Evolutionary conservation across 768 basidiomycete species (phyloP).

Genomic region (Russula abietina): DNA sequence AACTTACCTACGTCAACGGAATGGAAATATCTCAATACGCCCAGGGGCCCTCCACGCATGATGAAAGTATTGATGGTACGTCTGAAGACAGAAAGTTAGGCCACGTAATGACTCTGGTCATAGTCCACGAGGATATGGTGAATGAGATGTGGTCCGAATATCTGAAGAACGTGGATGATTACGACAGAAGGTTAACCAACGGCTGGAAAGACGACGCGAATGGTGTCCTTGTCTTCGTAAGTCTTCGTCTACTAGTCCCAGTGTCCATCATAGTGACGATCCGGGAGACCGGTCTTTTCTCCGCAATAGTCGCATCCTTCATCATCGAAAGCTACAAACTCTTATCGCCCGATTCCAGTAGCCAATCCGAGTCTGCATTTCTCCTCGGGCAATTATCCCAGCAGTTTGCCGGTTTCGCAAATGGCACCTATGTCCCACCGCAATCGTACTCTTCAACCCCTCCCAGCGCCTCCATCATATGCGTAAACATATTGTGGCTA

Average conservation of each 20-base stretch:
- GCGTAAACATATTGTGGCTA: constrained; percentile 19
- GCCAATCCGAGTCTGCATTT: constrained; percentile 1
- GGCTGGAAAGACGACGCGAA: constrained; percentile 19
- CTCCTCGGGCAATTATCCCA: constrained; percentile 13
- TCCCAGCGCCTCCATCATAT: not conserved
- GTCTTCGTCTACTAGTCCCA: not conserved
- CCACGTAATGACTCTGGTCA: not conserved
- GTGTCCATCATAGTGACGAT: not conserved
- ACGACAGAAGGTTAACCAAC: constrained; percentile 9
- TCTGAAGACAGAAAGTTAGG: not conserved
- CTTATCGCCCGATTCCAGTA: constrained; percentile 16
- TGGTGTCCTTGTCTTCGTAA: constrained; percentile 22
- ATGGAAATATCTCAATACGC: not conserved
- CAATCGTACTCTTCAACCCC: not conserved
- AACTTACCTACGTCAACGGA: not conserved
- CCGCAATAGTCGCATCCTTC: constrained; percentile 26
- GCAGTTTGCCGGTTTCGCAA: constrained; percentile 4
- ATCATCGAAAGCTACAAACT: constrained; percentile 23
- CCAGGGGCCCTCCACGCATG: not conserved
- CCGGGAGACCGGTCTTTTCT: constrained; percentile 25
- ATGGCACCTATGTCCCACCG: constrained; percentile 3
- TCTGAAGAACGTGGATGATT: constrained; percentile 7
- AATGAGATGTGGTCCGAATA: constrained; percentile 21
- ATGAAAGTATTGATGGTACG: not conserved
- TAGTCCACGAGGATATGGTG: not conserved